A percentile compares a stretch with the other conserved stretches of the same genome.
Evolutionary conservation across 2,329 filamentous ascomycete genomes (phyloP).

Genomic region (Grosmannia serpens): DNA sequence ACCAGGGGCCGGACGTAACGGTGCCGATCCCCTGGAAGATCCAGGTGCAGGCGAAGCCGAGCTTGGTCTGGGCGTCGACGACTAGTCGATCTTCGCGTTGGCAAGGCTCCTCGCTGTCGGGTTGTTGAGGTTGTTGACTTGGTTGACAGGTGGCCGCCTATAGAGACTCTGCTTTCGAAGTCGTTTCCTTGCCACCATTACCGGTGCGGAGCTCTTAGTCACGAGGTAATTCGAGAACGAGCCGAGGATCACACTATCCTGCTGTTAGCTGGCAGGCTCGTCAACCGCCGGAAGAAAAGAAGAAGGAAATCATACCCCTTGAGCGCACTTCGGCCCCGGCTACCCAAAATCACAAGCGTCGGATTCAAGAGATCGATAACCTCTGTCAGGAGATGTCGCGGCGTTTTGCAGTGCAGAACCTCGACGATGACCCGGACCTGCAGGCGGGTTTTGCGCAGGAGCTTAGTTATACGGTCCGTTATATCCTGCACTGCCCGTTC

Average conservation of each 20-base stretch:
- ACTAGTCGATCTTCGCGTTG: conserved; percentile 63
- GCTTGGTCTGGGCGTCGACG: background rate
- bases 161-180: conserved; percentile 78
- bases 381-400: conserved; percentile 90
- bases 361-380: conserved; percentile 90
- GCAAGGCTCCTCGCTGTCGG: conserved; percentile 55
- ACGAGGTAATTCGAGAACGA: conserved; percentile 97
- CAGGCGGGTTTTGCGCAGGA: conserved; percentile 80
- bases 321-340: conserved; percentile 77
- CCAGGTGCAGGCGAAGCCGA: background rate
- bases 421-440: conserved; percentile 92
- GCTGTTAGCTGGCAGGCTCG: background rate
- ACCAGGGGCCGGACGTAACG: background rate
- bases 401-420: conserved; percentile 96
- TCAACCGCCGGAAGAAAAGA: background rate
- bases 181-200: conserved; percentile 94
- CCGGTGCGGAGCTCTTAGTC: conserved; percentile 89
- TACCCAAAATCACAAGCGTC: conserved; percentile 86
- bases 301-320: conserved; percentile 60
- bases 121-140: conserved; percentile 72
- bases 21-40: background rate
- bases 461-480: conserved; percentile 69
- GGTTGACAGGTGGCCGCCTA: conserved; percentile 55
- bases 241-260: conserved; percentile 69
- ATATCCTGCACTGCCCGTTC: conserved; percentile 73